A percentile compares a stretch with the other conserved stretches of the same genome.
These are phyloP conservation scores for Pseudogymnoascus sp. DNA, from an alignment of 2,329 filamentous ascomycete species.

Conservation along the genomic window DNA sequence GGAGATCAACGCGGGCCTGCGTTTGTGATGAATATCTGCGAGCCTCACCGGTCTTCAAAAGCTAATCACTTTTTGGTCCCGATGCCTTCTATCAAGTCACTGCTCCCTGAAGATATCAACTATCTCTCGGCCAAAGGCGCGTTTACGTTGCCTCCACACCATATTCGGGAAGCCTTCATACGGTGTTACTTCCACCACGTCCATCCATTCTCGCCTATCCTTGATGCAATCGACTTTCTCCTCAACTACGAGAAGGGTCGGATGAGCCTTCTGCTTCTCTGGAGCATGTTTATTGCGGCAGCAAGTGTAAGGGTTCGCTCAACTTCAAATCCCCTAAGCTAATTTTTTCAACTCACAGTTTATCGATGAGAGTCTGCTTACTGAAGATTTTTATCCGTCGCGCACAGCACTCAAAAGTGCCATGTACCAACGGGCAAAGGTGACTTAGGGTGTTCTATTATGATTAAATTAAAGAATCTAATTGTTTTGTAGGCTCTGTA, in stretches of 20 bases:
- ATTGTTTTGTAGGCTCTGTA: slow-evolving; percentile 19
- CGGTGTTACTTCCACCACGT: slow-evolving; percentile 33
- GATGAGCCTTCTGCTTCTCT: slow-evolving; percentile 33
- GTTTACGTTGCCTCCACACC: slow-evolving; percentile 27
- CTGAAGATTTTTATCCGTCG: slow-evolving; percentile 20
- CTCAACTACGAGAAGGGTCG: slow-evolving; percentile 24
- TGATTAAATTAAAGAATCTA: not conserved
- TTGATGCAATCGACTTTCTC: slow-evolving; percentile 29
- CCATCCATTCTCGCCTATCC: slow-evolving; percentile 32
- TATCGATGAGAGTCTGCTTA: slow-evolving; percentile 12
- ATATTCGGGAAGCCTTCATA: slow-evolving; percentile 28
- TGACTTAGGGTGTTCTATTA: slow-evolving; percentile 10
- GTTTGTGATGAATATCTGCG: not conserved
- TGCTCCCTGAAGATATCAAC: slow-evolving; percentile 20
- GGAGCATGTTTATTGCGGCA: slow-evolving; percentile 29
- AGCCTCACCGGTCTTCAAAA: not conserved
- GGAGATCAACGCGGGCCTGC: not conserved
- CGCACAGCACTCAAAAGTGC: slow-evolving; percentile 32
- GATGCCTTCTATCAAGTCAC: not conserved
- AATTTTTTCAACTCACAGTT: slow-evolving; percentile 9
- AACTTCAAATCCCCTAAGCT: not conserved
- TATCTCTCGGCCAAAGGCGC: slow-evolving; percentile 30
- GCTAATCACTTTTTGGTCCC: not conserved
- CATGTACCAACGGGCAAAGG: slow-evolving; percentile 33
- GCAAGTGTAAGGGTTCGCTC: slow-evolving; percentile 25